Evolutionary conservation across 2,329 filamentous ascomycete species (phyloP), one percentile per base, ranked within the genome.

Genomic region (Ascosphaera apis): DNA sequence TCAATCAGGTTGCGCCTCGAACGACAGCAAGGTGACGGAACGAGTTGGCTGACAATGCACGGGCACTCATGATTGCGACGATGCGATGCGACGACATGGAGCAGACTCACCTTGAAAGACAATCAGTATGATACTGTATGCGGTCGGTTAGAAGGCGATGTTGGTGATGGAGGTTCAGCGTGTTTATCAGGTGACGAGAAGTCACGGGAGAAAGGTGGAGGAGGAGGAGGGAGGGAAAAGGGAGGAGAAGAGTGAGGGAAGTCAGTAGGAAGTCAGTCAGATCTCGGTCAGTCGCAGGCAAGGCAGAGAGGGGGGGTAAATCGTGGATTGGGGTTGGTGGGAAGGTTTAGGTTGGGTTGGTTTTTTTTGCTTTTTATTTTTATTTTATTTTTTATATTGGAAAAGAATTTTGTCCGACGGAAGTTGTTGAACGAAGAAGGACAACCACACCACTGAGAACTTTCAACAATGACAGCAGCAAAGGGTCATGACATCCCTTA

Each of bases 141-240:
- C 17, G 41, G 37, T 37, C 34, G 35, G 19, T 21, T 21, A 40
- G 37, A 37, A 36, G 38, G 36, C 35, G 27, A 27, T 32, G 35
- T 40, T 36, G 15, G 34, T 28, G 36, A 35, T 40, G 37, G 15
- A 15, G 27, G 31, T 32, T 19, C 31, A 28, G 33, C 38, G 25
- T 39, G 36, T 40, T 30, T 41, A 43, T 43, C 41, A 43, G 40
- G 43, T 40, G 39, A 39, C 41, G 38, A 43, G 37, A 44, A 39
- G 40, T 40, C 41, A 43, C 36, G 19, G 19, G 19, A 21, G 19
- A 21, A 21, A 21, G 19, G 19, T 21, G 19, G 19, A 21, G 19
- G 39, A 38, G 15, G 17, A 34, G 36, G 34, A 27, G 8, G 5
- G 12, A 23, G 25, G 25, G 34, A 15, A 27, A 23, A 17, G 21